These are phyloP conservation scores for Coelastrella sp. DNA, from an alignment of 139 green algal species.

Conservation along the genomic window DNA sequence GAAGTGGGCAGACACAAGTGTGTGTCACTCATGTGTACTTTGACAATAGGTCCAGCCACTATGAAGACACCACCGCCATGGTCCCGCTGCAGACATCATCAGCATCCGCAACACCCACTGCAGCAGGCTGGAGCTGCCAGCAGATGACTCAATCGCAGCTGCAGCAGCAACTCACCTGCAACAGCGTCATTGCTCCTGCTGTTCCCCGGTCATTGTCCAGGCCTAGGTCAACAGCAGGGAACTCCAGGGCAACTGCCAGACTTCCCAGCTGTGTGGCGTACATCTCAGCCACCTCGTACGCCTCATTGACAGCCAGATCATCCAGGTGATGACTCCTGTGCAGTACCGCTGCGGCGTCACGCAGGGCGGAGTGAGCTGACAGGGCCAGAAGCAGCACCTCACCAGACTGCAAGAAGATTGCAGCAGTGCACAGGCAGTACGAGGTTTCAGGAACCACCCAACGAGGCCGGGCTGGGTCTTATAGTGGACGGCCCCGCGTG, in stretches of 20 bases:
- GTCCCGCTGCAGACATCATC: too few species aligned
- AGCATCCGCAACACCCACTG: too few species aligned
- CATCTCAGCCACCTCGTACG: neutral
- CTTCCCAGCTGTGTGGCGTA: neutral
- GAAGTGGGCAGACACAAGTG: too few species aligned
- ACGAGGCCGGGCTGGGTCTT: neutral
- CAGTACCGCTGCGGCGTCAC: neutral
- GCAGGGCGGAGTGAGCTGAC: neutral
- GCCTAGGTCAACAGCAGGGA: neutral
- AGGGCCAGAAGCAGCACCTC: constrained; percentile 24
- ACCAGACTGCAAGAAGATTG: neutral
- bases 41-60: too few species aligned
- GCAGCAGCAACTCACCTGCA: neutral
- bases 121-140: too few species aligned
- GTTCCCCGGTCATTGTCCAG: neutral
- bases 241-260: constrained; percentile 22
- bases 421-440: neutral
- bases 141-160: too few species aligned
- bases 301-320: neutral
- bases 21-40: too few species aligned
- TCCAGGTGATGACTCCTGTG: neutral
- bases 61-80: too few species aligned
- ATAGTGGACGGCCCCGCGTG: too few species aligned
- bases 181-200: neutral
- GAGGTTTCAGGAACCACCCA: neutral